These are phyloP conservation scores for Hordeum vulgare DNA, from an alignment of 176 grass and related monocot genomes.

Conservation along the genomic window MorexV3_pseudomolecules_assembly NC_058524.1:11903672-11904171, in stretches of 20 bases:
- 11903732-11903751: background rate
- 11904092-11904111: slow-evolving; percentile 61
- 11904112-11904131: slow-evolving; percentile 88
- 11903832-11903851: background rate
- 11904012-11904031: background rate
- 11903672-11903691: background rate
- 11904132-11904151: slow-evolving; percentile 70
- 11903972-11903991: background rate
- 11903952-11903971: slow-evolving; percentile 26
- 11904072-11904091: slow-evolving; percentile 90
- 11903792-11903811: background rate
- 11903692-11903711: background rate
- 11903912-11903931: background rate
- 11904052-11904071: slow-evolving; percentile 86
- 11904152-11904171: slow-evolving; percentile 96
- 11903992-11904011: background rate
- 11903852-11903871: slow-evolving; percentile 23
- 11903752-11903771: background rate
- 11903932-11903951: slow-evolving; percentile 1
- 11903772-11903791: slow-evolving; percentile 19
- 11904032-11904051: slow-evolving; percentile 34
- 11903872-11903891: background rate
- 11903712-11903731: background rate
- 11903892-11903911: background rate
- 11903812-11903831: background rate